Conservation (phyloP, 306 rosid species). For the Dalbergia cultrata region DNA sequence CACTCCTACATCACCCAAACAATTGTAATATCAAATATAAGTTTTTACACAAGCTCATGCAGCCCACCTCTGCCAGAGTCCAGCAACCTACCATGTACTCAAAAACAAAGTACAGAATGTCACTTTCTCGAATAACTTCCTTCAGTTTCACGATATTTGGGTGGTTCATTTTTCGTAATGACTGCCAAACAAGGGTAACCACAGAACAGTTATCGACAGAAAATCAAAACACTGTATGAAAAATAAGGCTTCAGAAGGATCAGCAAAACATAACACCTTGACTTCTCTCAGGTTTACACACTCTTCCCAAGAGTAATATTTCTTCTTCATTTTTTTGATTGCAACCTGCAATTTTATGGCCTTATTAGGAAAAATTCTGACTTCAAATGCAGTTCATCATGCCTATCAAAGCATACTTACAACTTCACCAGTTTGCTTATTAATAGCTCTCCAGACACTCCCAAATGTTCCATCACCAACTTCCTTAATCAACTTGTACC, state of each 20-base stretch:
- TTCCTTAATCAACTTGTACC: constrained; percentile 96
- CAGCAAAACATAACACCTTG: constrained; percentile 64
- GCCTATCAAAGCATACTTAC: constrained; percentile 62
- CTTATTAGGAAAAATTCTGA: constrained; percentile 10
- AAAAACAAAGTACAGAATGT: constrained; percentile 87
- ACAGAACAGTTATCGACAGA: constrained; percentile 17
- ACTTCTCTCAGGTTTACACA: constrained; percentile 96
- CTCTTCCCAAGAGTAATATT: constrained; percentile 96
- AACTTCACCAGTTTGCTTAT: constrained; percentile 94
- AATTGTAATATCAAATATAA: constrained; percentile 24
- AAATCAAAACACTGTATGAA: not conserved
- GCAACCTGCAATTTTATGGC: constrained; percentile 74
- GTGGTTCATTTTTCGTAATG: constrained; percentile 88
- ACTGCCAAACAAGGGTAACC: constrained; percentile 56
- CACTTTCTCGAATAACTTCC: constrained; percentile 95
- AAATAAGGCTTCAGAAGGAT: constrained; percentile 2
- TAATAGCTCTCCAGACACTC: constrained; percentile 93
- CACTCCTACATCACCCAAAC: constrained; percentile 66
- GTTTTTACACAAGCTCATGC: constrained; percentile 11
- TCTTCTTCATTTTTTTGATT: constrained; percentile 96
- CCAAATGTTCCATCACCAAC: constrained; percentile 99
- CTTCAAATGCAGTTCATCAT: constrained; percentile 18
- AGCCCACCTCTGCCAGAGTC: not conserved
- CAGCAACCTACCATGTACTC: constrained; percentile 86
- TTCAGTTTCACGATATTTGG: constrained; percentile 93